A percentile compares a stretch with the other conserved stretches of the same genome.
These are phyloP conservation scores for Leavenworthia alabamica DNA, from an alignment of 345 rosid species.

Conservation along the genomic window DNA sequence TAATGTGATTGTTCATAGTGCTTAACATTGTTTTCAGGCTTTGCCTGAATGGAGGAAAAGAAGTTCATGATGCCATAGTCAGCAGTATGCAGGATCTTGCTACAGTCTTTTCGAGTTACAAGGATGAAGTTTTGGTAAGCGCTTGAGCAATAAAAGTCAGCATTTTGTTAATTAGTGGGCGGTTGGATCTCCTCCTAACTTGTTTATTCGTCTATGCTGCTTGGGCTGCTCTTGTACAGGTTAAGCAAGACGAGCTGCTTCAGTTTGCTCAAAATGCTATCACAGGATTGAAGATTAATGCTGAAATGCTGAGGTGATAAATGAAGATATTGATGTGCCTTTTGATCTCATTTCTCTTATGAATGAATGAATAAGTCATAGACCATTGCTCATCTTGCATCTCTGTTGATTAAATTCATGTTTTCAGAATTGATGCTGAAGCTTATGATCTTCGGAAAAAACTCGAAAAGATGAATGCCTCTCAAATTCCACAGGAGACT, in stretches of 20 bases:
- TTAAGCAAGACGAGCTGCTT: conserved; percentile 92
- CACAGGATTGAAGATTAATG: conserved; percentile 73
- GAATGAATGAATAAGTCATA: neutral
- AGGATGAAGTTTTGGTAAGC: conserved; percentile 93
- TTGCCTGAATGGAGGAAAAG: conserved; percentile 89
- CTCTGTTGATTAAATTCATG: conserved; percentile 16
- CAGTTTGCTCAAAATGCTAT: conserved; percentile 86
- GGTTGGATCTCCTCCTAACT: conserved; percentile 18
- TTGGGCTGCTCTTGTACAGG: conserved; percentile 39
- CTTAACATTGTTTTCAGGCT: conserved; percentile 39
- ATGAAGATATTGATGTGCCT: conserved; percentile 1
- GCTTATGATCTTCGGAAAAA: conserved; percentile 52
- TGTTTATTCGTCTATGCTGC: neutral
- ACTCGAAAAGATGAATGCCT: conserved; percentile 45
- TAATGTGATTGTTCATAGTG: conserved; percentile 4
- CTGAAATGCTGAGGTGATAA: conserved; percentile 67
- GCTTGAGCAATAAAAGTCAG: conserved; percentile 9
- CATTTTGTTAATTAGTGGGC: neutral
- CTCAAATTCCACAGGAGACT: conserved; percentile 36
- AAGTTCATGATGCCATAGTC: conserved; percentile 84
- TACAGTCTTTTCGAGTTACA: conserved; percentile 65
- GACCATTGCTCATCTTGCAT: conserved; percentile 13
- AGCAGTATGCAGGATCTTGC: conserved; percentile 95
- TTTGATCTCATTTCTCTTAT: conserved; percentile 8
- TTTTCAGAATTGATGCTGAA: conserved; percentile 78